These are phyloP conservation scores for Mucor circinelloides DNA, from an alignment of 371 early-diverging fungal species.

Conservation along the genomic window DNA sequence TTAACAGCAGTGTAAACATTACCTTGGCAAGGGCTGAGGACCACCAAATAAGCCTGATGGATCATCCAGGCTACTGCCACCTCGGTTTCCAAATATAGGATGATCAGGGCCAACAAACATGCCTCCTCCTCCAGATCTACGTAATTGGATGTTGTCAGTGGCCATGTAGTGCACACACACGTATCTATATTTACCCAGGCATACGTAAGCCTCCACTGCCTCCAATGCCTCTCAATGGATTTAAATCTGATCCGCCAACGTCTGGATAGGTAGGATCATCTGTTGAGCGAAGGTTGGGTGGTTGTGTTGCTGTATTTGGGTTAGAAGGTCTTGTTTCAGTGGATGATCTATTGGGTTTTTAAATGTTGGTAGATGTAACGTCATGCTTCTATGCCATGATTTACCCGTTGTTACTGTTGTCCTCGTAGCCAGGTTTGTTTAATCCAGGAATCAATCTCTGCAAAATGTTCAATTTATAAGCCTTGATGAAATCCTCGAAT, in stretches of 20 bases:
- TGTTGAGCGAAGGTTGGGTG: not conserved
- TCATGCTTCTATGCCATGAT: not conserved
- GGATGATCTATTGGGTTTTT: not conserved
- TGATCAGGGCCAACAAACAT: conserved; percentile 91
- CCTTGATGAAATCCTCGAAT: conserved; percentile 61
- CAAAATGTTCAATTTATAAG: conserved; percentile 66
- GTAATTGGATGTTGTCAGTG: not conserved
- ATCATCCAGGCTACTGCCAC: conserved; percentile 25
- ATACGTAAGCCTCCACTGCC: conserved; percentile 31
- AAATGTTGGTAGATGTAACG: not conserved
- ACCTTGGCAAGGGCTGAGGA: conserved; percentile 56
- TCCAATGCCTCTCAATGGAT: conserved; percentile 45
- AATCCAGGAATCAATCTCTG: conserved; percentile 72
- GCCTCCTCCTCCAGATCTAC: conserved; percentile 68
- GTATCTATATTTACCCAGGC: conserved; percentile 39
- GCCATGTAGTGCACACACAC: too few species aligned
- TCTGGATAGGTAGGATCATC: conserved; percentile 39
- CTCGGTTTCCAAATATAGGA: conserved; percentile 77
- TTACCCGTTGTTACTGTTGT: conserved; percentile 10
- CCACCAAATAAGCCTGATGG: conserved; percentile 51
- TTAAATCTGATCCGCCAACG: conserved; percentile 64
- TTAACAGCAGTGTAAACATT: conserved; percentile 5
- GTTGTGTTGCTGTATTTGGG: conserved; percentile 2
- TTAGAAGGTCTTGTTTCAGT: not conserved
- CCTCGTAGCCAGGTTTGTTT: conserved; percentile 42